Evolutionary conservation across 2,329 filamentous ascomycete species (phyloP), one percentile per base, ranked within the genome.

Genomic region (Sclerotinia spermophila): DNA sequence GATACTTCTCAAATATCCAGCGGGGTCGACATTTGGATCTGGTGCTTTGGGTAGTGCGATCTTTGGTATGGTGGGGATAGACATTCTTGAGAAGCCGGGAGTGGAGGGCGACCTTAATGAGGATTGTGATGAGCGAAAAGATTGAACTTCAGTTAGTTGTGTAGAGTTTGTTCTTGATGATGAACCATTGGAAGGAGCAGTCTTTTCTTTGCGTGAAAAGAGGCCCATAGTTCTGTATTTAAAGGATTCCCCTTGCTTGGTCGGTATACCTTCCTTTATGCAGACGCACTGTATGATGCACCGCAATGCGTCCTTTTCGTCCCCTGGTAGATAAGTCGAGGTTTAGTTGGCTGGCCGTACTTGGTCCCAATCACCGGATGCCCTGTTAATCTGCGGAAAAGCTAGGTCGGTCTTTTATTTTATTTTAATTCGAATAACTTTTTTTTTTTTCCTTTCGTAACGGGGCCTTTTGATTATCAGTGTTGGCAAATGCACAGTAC

Each of bases 1-100:
- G 78, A 98, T 88, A 82, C 94, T 97, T 79, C 92, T 89, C 77
- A 99, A 87, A 81, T 98, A 98, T 72, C 90, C 94, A 35, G 92
- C 93, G 30, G 95, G 94, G 80, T 98, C 93, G 76, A 95, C 85
- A 73, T 90, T 86, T 77, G 95, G 94, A 81, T 98, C 94, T 40
- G 95, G 94, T 24, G 94, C 89, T 78, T 89, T 90, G 65, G 95
- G 92, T 62, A 98, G 87, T 74, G 93, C 88, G 77, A 96, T 86
- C 81, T 94, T 92, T 76, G 91, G 89, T 75, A 94, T 86, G 73
- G 82, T 84, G 75, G 77, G 71, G 58, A 74, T 67, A 1, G 76
- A 73, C 77, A 79, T 79, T 64, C 74, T 78, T 56, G 72, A 73
- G 68, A 75, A 74, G 13, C 71, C 74, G 19, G 77, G 76, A 27